phyloP scores from a whole-genome alignment of 208 protist species.

The Phytomonas serpens region DNA sequence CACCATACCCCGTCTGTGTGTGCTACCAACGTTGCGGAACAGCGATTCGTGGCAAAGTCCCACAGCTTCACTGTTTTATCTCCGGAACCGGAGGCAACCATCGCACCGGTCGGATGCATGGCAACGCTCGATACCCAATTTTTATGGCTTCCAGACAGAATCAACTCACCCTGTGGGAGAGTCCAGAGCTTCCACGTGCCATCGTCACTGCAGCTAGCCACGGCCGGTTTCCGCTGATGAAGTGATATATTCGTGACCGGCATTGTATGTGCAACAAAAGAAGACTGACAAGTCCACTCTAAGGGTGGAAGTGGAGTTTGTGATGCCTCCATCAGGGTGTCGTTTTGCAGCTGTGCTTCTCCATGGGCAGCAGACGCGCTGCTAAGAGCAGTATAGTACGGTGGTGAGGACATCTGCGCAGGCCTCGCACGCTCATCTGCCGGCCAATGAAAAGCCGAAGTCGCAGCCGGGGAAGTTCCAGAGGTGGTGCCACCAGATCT shows the following conservation, averaged over 20 bases:
- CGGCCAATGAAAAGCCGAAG: constrained; percentile 47
- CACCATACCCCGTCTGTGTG: constrained; percentile 95
- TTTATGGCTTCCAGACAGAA: constrained; percentile 90
- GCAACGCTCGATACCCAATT: constrained; percentile 88
- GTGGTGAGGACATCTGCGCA: background rate
- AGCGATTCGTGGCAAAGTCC: constrained; percentile 91
- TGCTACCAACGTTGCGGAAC: constrained; percentile 78
- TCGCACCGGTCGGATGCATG: constrained; percentile 90
- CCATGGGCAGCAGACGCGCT: background rate
- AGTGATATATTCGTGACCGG: constrained; percentile 79
- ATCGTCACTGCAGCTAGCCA: constrained; percentile 95
- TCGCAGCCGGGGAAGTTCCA: constrained; percentile 5
- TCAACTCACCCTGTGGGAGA: constrained; percentile 88
- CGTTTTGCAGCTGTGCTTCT: background rate
- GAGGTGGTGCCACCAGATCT: background rate
- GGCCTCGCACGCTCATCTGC: constrained; percentile 38
- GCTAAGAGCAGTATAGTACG: background rate
- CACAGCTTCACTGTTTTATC: constrained; percentile 96
- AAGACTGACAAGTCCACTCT: constrained; percentile 51
- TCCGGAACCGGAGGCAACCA: constrained; percentile 92
- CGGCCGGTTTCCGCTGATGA: constrained; percentile 92
- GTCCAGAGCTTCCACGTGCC: constrained; percentile 93
- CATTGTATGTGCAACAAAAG: constrained; percentile 84
- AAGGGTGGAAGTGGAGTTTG: constrained; percentile 9
- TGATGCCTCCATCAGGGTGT: constrained; percentile 7